phyloP scores from a whole-genome alignment of 306 rosid genomes.

The Dalbergia cultrata region DNA sequence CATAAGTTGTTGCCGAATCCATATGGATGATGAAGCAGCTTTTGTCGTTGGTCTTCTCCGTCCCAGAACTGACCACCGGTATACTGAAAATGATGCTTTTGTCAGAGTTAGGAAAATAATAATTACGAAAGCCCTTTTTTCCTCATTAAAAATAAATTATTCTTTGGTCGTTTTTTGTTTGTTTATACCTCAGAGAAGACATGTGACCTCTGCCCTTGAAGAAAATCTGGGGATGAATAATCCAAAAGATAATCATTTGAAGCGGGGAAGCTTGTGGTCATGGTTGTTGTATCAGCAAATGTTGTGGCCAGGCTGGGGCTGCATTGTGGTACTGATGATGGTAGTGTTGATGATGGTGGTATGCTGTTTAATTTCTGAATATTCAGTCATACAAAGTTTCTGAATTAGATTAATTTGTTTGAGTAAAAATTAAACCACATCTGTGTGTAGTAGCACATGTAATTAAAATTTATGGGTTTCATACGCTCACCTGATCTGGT shows the following conservation, averaged over 20 bases:
- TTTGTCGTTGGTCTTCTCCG: slow-evolving; percentile 79
- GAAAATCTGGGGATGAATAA: slow-evolving; percentile 55
- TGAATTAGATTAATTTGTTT: background rate
- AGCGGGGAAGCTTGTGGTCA: slow-evolving; percentile 40
- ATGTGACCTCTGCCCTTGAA: slow-evolving; percentile 62
- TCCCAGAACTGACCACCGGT: slow-evolving; percentile 71
- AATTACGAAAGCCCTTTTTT: background rate
- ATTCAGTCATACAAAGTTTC: slow-evolving; percentile 2
- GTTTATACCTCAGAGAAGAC: slow-evolving; percentile 58
- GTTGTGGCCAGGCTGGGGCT: slow-evolving; percentile 57
- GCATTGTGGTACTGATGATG: slow-evolving; percentile 53
- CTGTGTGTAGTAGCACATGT: no score
- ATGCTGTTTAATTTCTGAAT: slow-evolving; percentile 58
- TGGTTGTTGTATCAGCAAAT: slow-evolving; percentile 56
- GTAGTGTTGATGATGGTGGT: slow-evolving; percentile 47
- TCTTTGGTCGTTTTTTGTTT: slow-evolving; percentile 3
- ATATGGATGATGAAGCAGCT: slow-evolving; percentile 71
- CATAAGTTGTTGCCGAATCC: slow-evolving; percentile 67
- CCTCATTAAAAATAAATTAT: background rate
- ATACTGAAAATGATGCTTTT: slow-evolving; percentile 71
- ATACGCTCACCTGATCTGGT: slow-evolving; percentile 66
- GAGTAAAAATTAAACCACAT: no score
- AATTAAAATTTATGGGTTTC: background rate
- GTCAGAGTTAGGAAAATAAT: slow-evolving; percentile 31
- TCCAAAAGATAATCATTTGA: slow-evolving; percentile 52